Conservation (phyloP, 352 stramenopile genomes). For the Blastocystis hominis region DNA sequence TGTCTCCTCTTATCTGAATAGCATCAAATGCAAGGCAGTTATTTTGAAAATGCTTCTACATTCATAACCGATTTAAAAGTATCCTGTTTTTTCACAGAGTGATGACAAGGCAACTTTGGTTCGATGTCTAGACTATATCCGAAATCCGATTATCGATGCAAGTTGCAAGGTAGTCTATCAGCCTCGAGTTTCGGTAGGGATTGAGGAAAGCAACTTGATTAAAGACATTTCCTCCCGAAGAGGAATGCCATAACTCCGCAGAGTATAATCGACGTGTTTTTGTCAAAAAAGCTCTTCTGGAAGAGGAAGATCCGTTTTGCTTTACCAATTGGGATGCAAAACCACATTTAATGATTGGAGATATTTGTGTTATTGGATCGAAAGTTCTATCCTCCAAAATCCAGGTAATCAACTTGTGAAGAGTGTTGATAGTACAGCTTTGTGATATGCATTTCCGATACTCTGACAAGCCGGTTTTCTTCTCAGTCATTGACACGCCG, state of each 20-base stretch:
- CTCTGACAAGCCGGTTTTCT: neutral
- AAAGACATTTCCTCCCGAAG: neutral
- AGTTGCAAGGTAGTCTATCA: neutral
- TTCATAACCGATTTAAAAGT: neutral
- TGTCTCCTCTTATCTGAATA: neutral
- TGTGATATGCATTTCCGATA: neutral
- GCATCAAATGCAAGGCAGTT: neutral
- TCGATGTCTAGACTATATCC: neutral
- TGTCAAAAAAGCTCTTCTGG: conserved; percentile 13
- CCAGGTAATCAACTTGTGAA: neutral
- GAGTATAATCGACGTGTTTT: neutral
- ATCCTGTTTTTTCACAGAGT: neutral
- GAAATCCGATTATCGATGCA: neutral
- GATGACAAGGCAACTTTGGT: neutral
- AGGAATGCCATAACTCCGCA: neutral
- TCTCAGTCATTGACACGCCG: neutral
- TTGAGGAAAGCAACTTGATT: neutral
- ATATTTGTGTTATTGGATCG: conserved; percentile 6
- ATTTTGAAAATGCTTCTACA: neutral
- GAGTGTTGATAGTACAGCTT: neutral
- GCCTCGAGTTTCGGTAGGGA: neutral
- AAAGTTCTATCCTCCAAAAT: neutral
- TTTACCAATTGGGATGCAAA: neutral
- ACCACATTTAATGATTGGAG: neutral
- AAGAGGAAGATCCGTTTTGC: neutral